phyloP scores from a whole-genome alignment of 805 yeast genomes.

The Kodamaea lidongshanica region DNA sequence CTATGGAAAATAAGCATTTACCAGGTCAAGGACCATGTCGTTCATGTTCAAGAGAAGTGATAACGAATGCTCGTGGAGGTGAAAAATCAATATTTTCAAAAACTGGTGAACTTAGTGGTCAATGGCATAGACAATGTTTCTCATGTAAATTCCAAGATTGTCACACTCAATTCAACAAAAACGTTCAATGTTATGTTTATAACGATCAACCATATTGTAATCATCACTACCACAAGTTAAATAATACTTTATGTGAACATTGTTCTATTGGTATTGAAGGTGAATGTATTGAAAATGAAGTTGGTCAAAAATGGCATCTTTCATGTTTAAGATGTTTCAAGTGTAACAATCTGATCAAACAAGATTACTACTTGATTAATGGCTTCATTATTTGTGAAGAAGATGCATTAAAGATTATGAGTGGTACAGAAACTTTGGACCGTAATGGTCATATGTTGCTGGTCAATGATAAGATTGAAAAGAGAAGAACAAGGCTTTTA shows the following conservation, averaged over 20 bases:
- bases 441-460: conserved; percentile 16
- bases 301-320: conserved; percentile 66
- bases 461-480: conserved; percentile 33
- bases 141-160: conserved; percentile 56
- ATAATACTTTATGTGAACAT: conserved; percentile 64
- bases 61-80: conserved; percentile 29
- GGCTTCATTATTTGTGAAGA: conserved; percentile 48
- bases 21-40: conserved; percentile 81
- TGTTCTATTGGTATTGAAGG: conserved; percentile 85
- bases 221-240: conserved; percentile 65
- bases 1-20: conserved; percentile 6
- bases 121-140: conserved; percentile 92
- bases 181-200: conserved; percentile 66
- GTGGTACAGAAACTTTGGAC: conserved; percentile 20
- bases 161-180: conserved; percentile 48
- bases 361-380: conserved; percentile 51
- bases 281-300: conserved; percentile 74
- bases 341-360: conserved; percentile 47
- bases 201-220: conserved; percentile 80
- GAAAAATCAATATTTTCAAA: conserved; percentile 73
- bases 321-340: conserved; percentile 63
- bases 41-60: conserved; percentile 52
- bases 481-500: conserved; percentile 38
- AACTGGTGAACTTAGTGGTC: conserved; percentile 78
- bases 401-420: conserved; percentile 29